Percentiles rank a stretch among this genome's conserved stretches.
Conservation (phyloP, 305 asterid genomes). For the Nicotiana rustica region DNA sequence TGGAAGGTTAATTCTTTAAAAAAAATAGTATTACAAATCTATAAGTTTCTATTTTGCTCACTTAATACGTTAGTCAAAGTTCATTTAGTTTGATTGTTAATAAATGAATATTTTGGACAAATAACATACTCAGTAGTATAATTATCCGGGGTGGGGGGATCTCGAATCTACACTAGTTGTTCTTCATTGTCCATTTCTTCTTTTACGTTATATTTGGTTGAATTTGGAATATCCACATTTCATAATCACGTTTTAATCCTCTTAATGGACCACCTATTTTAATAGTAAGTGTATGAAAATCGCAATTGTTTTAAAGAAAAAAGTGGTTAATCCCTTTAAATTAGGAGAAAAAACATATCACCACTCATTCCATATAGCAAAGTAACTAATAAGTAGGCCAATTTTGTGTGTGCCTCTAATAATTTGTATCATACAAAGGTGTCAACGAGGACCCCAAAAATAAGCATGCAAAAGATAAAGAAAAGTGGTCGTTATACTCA, state of each 20-base stretch:
- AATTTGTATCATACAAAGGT: slow-evolving; percentile 53
- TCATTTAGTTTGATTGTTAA: neutral
- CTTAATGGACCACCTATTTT: too few relatives aligned
- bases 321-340: neutral
- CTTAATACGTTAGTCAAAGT: neutral
- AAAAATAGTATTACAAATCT: too few relatives aligned
- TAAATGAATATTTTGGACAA: neutral
- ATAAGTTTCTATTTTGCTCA: neutral
- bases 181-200: neutral
- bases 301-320: neutral
- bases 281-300: too few relatives aligned
- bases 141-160: neutral
- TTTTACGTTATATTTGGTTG: neutral
- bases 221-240: too few relatives aligned
- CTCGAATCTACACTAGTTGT: neutral
- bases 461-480: slow-evolving; percentile 46
- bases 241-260: too few relatives aligned
- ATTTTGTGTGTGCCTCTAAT: slow-evolving; percentile 40
- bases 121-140: neutral
- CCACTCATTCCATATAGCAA: slow-evolving; percentile 39
- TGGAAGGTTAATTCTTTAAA: too few relatives aligned
- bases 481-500: slow-evolving; percentile 37
- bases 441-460: slow-evolving; percentile 46
- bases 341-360: neutral
- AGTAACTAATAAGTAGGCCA: slow-evolving; percentile 40